Evolutionary conservation across 2,329 filamentous ascomycete genomes (phyloP).

Genomic region (Fusarium burgessii): DNA sequence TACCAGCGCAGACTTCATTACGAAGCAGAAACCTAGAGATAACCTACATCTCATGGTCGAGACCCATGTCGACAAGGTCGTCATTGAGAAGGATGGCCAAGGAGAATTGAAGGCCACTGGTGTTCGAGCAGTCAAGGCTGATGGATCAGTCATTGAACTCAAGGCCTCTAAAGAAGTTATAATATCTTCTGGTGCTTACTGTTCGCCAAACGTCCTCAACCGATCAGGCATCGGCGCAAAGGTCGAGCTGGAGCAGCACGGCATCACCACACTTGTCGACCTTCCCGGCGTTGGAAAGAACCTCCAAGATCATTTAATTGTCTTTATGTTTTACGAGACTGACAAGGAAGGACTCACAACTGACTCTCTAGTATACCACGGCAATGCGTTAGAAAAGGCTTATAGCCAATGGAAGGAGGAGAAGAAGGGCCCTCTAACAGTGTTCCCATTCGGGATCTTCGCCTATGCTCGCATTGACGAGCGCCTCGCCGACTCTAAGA

Average conservation of each 20-base stretch:
- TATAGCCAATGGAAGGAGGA: conserved; percentile 68
- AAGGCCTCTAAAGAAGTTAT: conserved; percentile 55
- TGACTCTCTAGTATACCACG: conserved; percentile 66
- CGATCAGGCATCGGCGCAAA: conserved; percentile 64
- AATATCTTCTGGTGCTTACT: conserved; percentile 62
- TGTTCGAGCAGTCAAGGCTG: conserved; percentile 56
- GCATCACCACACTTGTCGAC: conserved; percentile 57
- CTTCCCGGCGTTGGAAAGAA: conserved; percentile 64
- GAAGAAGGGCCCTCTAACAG: conserved; percentile 68
- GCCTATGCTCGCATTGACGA: conserved; percentile 72
- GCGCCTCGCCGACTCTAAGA: conserved; percentile 63
- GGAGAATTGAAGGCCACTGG: conserved; percentile 58
- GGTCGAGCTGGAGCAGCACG: conserved; percentile 56
- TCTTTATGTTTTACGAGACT: conserved; percentile 72
- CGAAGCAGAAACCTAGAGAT: conserved; percentile 51
- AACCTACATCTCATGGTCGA: conserved; percentile 63
- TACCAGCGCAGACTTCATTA: conserved; percentile 66
- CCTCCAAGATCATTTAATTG: conserved; percentile 62
- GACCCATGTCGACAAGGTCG: conserved; percentile 64
- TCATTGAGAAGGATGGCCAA: conserved; percentile 54
- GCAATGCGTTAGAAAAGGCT: conserved; percentile 61
- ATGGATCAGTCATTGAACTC: conserved; percentile 56
- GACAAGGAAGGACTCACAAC: conserved; percentile 63
- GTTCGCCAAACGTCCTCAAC: conserved; percentile 63
- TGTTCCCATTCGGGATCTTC: conserved; percentile 73